Evolutionary conservation across 345 rosid genomes (phyloP).

Genomic region (Acer yangbiense): DNA sequence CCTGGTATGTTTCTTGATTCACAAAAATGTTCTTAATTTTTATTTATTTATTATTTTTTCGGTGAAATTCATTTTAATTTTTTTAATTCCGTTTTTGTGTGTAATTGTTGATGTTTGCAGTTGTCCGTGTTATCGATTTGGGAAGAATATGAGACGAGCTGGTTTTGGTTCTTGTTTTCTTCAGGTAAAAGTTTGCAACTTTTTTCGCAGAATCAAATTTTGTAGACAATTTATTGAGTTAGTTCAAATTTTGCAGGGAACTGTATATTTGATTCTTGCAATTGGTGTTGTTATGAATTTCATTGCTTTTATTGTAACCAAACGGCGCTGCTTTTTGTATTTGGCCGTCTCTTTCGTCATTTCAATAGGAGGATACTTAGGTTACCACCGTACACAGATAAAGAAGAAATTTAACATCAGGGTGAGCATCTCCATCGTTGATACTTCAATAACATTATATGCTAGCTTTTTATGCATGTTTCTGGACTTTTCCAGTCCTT

Average conservation of each 20-base stretch:
- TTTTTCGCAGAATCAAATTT: not conserved
- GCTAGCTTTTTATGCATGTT: not conserved
- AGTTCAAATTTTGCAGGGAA: constrained; percentile 52
- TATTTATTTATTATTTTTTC: not conserved
- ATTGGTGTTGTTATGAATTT: constrained; percentile 42
- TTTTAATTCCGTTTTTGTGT: not conserved
- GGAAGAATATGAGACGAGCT: constrained; percentile 81
- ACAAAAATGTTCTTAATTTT: too few relatives aligned
- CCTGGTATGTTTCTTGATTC: constrained; percentile 50
- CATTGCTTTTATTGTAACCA: constrained; percentile 61
- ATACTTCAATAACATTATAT: not conserved
- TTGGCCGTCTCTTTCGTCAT: constrained; percentile 56
- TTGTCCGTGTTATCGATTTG: constrained; percentile 92
- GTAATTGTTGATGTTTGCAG: constrained; percentile 44
- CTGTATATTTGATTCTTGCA: constrained; percentile 58
- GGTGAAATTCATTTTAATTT: too few relatives aligned
- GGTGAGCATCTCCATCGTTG: constrained; percentile 42
- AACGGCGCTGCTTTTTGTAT: constrained; percentile 64
- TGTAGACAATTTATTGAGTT: not conserved
- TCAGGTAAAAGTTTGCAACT: constrained; percentile 50
- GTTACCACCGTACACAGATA: constrained; percentile 68
- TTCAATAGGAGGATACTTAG: constrained; percentile 60
- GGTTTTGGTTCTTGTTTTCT: constrained; percentile 84
- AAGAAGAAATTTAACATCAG: constrained; percentile 76
- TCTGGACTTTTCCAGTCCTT: not conserved